Base-by-base conservation (phyloP, 2,329 filamentous ascomycete species). In the Colletotrichum nymphaeae region DNA sequence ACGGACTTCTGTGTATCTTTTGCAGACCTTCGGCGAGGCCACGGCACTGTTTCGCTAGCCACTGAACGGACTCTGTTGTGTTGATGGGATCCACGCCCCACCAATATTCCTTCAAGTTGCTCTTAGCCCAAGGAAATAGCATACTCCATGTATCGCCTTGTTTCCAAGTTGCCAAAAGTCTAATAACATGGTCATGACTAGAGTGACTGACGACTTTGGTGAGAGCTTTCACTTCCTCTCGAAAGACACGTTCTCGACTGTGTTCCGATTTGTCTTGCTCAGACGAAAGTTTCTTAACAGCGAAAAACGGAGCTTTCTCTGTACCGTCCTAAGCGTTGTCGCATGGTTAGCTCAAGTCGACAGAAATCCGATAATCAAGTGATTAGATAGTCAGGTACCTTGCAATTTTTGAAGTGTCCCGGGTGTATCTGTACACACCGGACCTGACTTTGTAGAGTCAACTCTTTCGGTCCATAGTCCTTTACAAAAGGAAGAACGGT, bases 51-150 rank as follows among this genome's bases (percentile, higher is more conserved):
- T 62, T 62, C 12, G 63, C 24, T 26, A 75, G 32, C 70, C 75
- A 75, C 19, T 58, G 11, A 24, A 22, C 9, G 35, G 26, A 30
- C n/a, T 30, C 11, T 22, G 3, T 24, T 24, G 24, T 24, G 24
- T 24, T 24, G 24, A 24, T 24, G 24, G 24, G 24, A 24, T 24
- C 24, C 24, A 2, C 24, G 24, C 3, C 24, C 24, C 24, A 24
- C 24, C 73, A 76, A 24, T 68, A 76, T 1, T 63, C 58, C 32
- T 53, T 63, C 11, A 74, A 53, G 30, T 63, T 63, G 28, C 69
- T 66, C 46, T 75, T 49, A 4, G 73, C 73, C 75, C 75, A 76
- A 35, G 75, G 75, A 46, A 76, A 76, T 4, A 76, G 72, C 30
- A 75, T 52, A 42, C 64, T 75, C 28, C 52, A 76, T 7, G 62